Base-by-base conservation (phyloP, 352 stramenopile genomes). In the Aphanomyces stellatus region DNA sequence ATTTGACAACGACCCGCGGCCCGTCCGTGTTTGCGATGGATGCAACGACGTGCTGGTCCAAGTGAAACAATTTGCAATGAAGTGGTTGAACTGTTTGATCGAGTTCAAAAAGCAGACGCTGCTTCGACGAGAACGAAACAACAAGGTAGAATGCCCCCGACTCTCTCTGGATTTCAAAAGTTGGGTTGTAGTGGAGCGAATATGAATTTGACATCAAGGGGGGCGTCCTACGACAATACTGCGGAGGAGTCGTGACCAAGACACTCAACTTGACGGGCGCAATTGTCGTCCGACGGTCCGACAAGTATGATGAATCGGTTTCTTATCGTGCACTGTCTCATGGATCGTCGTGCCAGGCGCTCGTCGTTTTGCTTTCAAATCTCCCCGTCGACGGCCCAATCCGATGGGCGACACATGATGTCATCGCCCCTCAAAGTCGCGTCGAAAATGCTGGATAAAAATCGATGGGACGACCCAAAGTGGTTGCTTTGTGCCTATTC, bases 301-400 rank as follows among this genome's bases (percentile, higher is more conserved):
- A 91, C 34, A 85, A 78, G 49, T 79, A 80, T 1, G 74, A 74
- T 7, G 19, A 17, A 8, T 43, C 25, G n/a, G n/a, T n/a, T n/a
- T n/a, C n/a, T n/a, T n/a, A n/a, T 24, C 42, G 19, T 8, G 42
- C 8, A 22, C n/a, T 35, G n/a, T 13, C 22, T 57, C 19, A 34
- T 57, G 19, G n/a, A 13, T 1, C 2, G 19, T 22, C 8, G 5
- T 25, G 19, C 19, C 2, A 74, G 88, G 57, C 88, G 86, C 57
- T 87, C 90, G 40, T 79, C 78, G 0, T 91, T 85, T 51, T 93
- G 82, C 40, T 93, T 93, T 62, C 84, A 93, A 53, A 87, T 93
- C 25, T 88, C 84, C 2, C 88, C 77, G 8, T 78, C 78, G 1
- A 77, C 74, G 13, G 31, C 71, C 19, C 62, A 70, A 33, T 71